Evolutionary conservation across 2,329 filamentous ascomycete genomes (phyloP), one percentile per base, ranked within the genome.

Genomic region (Dryadomyces quercus-mongolicae): DNA sequence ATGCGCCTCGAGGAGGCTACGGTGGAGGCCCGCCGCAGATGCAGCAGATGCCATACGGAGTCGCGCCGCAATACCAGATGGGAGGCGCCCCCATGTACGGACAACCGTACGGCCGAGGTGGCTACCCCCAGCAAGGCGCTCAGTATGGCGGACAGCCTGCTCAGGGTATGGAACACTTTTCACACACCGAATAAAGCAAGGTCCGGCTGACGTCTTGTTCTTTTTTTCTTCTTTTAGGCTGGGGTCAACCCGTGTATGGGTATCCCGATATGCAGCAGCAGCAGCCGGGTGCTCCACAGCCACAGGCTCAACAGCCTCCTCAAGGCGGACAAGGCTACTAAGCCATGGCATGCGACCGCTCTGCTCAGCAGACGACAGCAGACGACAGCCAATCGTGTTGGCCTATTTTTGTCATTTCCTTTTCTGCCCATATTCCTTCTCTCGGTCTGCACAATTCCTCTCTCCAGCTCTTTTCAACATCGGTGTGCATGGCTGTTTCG

Each of bases 221-320:
- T 31, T 31, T 31, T 31, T 8, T 9, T 31, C 8, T 8, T 31
- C 8, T 31, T 31, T 8, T 9, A 73, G 71, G 68, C 51, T 74
- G 63, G 63, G 54, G 36, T 2, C 58, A 59, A 43, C 56, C 57
- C 4, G 34, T 56, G 44, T 78, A 77, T 57, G 72, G 70, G 51
- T 79, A 80, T 60, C 64, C 68, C 20, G 72, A 77, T 57, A 74
- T 63, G 21, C 61, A 60, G 60, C 70, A 70, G 57, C 70, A 71
- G 56, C 60, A 62, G 53, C 61, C 61, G 46, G 56, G 57, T 43
- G 54, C 67, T 49, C 68, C 69, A 58, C 71, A 67, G 55, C 69
- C 62, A 52, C 66, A 69, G 58, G 68, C 66, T 55, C 70, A 67
- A 49, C 68, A 66, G 50, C 71, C 43, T 44, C 67, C 65, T 13